A percentile compares a stretch with the other conserved stretches of the same genome.
phyloP scores from a whole-genome alignment of 495 filamentous ascomycete species.

The Tirmania nivea region DNA sequence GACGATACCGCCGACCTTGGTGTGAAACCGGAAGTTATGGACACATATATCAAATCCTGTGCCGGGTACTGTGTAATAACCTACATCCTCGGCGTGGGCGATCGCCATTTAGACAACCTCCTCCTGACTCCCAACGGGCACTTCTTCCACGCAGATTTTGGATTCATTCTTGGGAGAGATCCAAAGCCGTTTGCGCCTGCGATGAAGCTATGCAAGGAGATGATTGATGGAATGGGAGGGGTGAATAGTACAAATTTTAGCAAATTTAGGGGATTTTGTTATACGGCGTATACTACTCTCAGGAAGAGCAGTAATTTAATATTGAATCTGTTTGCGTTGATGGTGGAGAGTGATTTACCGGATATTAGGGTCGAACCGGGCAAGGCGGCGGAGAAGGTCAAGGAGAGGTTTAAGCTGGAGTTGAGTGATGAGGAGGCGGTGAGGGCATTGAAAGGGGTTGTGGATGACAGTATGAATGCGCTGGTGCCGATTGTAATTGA shows the following conservation, averaged over 20 bases:
- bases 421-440: slow-evolving; percentile 88
- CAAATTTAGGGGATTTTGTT: slow-evolving; percentile 84
- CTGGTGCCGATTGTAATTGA: slow-evolving; percentile 89
- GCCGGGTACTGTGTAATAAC: slow-evolving; percentile 96
- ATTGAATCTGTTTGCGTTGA: slow-evolving; percentile 87
- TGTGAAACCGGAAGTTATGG: slow-evolving; percentile 77
- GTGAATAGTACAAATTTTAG: slow-evolving; percentile 52
- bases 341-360: slow-evolving; percentile 92
- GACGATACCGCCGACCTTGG: slow-evolving; percentile 64
- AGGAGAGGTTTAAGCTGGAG: slow-evolving; percentile 81
- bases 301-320: slow-evolving; percentile 78
- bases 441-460: slow-evolving; percentile 61
- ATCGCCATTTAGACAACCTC: slow-evolving; percentile 90
- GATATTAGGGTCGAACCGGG: slow-evolving; percentile 84
- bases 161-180: slow-evolving; percentile 91
- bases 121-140: slow-evolving; percentile 58
- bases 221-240: slow-evolving; percentile 97
- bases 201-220: slow-evolving; percentile 94
- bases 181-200: slow-evolving; percentile 91
- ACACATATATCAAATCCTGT: slow-evolving; percentile 88
- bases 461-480: slow-evolving; percentile 70
- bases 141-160: slow-evolving; percentile 97
- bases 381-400: slow-evolving; percentile 81
- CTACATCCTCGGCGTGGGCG: slow-evolving; percentile 92
- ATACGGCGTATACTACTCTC: slow-evolving; percentile 79